Conservation (phyloP, 2,329 filamentous ascomycete species). For the Cercospora zeae-maydis region DNA sequence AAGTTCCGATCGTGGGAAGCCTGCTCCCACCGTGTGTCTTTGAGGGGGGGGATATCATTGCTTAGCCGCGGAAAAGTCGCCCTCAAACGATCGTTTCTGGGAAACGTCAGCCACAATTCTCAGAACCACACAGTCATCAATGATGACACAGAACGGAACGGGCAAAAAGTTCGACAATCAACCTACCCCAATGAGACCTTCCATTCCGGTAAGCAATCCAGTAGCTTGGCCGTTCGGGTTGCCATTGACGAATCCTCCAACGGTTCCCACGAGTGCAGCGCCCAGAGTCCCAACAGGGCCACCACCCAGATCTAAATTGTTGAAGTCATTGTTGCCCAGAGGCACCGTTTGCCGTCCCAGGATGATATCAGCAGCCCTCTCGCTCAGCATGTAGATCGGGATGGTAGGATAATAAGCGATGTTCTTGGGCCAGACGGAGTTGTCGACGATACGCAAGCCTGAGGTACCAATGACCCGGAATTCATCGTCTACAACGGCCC, state of each 20-base stretch:
- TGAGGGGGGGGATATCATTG: too few relatives aligned
- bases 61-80: too few relatives aligned
- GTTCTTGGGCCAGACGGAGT: conserved; percentile 54
- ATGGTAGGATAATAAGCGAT: conserved; percentile 52
- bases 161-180: background rate
- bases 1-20: too few relatives aligned
- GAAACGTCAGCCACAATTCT: too few relatives aligned
- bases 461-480: conserved; percentile 57
- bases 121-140: too few relatives aligned
- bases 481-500: conserved; percentile 54
- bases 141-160: too few relatives aligned
- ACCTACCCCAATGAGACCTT: background rate
- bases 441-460: conserved; percentile 60
- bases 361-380: conserved; percentile 62
- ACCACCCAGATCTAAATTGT: conserved; percentile 38
- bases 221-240: background rate
- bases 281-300: conserved; percentile 7
- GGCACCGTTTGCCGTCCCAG: conserved; percentile 46
- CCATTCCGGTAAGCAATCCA: conserved; percentile 1
- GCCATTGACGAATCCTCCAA: background rate
- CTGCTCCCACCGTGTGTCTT: too few relatives aligned
- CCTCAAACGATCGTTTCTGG: too few relatives aligned
- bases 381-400: conserved; percentile 55
- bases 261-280: background rate
- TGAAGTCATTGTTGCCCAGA: conserved; percentile 48